phyloP scores from a whole-genome alignment of 169 alveolate species.

The Cryptosporidium parvum region DNA sequence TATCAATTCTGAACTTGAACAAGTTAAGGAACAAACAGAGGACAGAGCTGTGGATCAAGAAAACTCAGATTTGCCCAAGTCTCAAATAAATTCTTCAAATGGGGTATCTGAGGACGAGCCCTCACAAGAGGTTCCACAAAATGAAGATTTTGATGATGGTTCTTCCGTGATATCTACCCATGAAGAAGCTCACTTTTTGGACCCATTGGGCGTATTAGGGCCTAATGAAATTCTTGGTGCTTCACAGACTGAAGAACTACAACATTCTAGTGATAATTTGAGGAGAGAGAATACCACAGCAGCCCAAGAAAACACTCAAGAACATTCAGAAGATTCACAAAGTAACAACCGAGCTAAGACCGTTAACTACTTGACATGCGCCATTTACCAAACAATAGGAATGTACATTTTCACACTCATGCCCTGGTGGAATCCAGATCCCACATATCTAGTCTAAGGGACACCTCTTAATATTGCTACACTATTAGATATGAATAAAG shows the following conservation, averaged over 20 bases:
- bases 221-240: neutral
- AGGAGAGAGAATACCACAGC: neutral
- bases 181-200: constrained; percentile 19
- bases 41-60: neutral
- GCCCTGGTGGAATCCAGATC: constrained; percentile 77
- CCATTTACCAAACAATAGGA: constrained; percentile 51
- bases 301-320: constrained; percentile 1
- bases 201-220: neutral
- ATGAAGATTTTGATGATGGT: neutral
- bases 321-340: neutral
- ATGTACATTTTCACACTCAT: constrained; percentile 62
- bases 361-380: constrained; percentile 7
- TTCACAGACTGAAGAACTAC: neutral
- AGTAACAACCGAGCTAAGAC: neutral
- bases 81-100: neutral
- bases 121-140: neutral
- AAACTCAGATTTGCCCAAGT: neutral
- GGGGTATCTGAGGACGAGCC: neutral
- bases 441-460: constrained; percentile 34
- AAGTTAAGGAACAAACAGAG: neutral
- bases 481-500: neutral
- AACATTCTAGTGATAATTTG: neutral
- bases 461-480: neutral
- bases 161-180: neutral
- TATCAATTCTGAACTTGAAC: neutral